Percentiles rank a stretch among this genome's conserved stretches.
These are phyloP conservation scores for Ceraceosorus bombacis DNA, from an alignment of 1,284 basidiomycete species.

Conservation along the genomic window DNA sequence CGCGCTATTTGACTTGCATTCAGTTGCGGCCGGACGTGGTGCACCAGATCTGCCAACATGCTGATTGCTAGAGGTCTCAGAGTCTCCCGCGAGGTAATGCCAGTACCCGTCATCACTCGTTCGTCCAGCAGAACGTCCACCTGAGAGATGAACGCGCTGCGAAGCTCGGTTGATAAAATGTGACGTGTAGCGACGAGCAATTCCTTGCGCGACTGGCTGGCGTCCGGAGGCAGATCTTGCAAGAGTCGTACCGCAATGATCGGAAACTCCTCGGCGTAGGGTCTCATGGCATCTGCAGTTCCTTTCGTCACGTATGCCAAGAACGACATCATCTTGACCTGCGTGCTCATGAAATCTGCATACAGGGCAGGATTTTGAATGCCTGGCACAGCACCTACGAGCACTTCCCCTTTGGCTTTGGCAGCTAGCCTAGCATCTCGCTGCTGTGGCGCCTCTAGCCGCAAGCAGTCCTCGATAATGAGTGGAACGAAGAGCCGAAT, in stretches of 20 bases:
- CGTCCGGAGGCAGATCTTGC: slow-evolving; percentile 85
- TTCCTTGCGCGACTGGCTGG: slow-evolving; percentile 68
- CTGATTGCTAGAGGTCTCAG: slow-evolving; percentile 72
- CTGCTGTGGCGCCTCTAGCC: slow-evolving; percentile 69
- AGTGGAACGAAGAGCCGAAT: slow-evolving; percentile 65
- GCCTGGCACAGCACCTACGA: slow-evolving; percentile 70
- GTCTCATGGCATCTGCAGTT: slow-evolving; percentile 62
- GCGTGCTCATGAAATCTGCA: slow-evolving; percentile 79
- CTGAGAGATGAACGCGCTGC: slow-evolving; percentile 71
- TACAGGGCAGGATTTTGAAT: slow-evolving; percentile 69
- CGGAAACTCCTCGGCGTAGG: slow-evolving; percentile 74
- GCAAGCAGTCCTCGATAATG: slow-evolving; percentile 46
- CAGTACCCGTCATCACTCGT: slow-evolving; percentile 77
- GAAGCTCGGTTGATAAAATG: slow-evolving; percentile 72
- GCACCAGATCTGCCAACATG: slow-evolving; percentile 85
- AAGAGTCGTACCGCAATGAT: slow-evolving; percentile 74
- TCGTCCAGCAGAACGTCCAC: slow-evolving; percentile 89
- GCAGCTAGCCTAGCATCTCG: slow-evolving; percentile 70
- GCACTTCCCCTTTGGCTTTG: slow-evolving; percentile 68
- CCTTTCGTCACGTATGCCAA: slow-evolving; percentile 82
- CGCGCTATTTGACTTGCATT: slow-evolving; percentile 68
- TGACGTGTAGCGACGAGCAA: slow-evolving; percentile 88
- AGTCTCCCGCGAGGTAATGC: slow-evolving; percentile 70
- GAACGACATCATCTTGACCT: slow-evolving; percentile 80
- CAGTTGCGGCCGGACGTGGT: slow-evolving; percentile 80